Base-by-base conservation (phyloP, 805 yeast genomes). In the Kluyveromyces aestuarii region DNA sequence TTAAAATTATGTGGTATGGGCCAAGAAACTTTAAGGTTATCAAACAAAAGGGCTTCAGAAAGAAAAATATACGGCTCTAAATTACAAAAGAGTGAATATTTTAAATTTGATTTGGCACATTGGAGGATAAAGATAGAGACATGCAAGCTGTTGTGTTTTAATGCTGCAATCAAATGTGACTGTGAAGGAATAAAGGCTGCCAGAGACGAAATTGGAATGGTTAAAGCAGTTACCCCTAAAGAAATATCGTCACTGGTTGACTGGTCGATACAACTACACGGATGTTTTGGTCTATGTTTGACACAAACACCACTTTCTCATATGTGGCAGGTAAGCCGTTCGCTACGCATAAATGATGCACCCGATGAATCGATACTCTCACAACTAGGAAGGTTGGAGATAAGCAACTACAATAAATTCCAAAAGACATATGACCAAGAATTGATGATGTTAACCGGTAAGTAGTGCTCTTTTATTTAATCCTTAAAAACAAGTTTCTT, bases 361-460 rank as follows among this genome's bases (percentile, higher is more conserved):
- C 86, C 86, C 2, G 85, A 80, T 66, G 85, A 80, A 61, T 82
- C 81, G 3, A 84, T 81, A 59, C 64, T 77, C 59, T 66, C 67
- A 51, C 84, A 80, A 63, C 67, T 81, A 53, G 84, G 79, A 7
- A 71, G 77, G 50, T 61, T 67, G 41, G 76, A 74, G 49, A 63
- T 70, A 11, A 74, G 73, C 55, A 59, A 59, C 39, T 71, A 70
- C 45, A 53, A 44, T 21, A 44, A 44, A 27, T 37, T 36, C 35
- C 40, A 44, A 36, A 36, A 44, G 41, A 62, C 21, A 62, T 62
- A 48, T 55, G 49, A 27, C 46, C 55, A 3, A 36, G 45, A 43
- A 21, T 16, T 44, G 13, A 44, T 37, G 16, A 37, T 40, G 16
- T 33, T 37, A 19, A 35, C 36, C 18, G 47, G 41, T 9, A 44